Percentiles rank a stretch among this genome's conserved stretches.
These are phyloP conservation scores for Volvox reticuliferus DNA, from an alignment of 139 green algal genomes.

Conservation along the genomic window DNA sequence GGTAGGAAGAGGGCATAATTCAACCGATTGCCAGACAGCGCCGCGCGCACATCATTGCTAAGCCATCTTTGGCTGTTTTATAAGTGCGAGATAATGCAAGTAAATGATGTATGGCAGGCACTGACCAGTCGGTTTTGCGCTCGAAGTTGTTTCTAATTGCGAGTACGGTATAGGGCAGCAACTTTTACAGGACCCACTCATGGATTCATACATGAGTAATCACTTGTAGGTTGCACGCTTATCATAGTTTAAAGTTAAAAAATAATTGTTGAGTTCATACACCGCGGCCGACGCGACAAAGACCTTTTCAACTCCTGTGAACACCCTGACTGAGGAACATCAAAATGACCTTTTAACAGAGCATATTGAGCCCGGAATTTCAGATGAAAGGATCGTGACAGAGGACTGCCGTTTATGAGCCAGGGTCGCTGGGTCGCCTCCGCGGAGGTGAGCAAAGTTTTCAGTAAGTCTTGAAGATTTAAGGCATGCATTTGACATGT, in stretches of 20 bases:
- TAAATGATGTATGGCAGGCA: no score
- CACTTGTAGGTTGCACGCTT: background rate
- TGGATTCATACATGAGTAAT: background rate
- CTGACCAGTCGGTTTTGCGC: no score
- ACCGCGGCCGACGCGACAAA: constrained; percentile 7
- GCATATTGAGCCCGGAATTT: background rate
- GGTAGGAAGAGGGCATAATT: no score
- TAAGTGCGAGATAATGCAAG: no score
- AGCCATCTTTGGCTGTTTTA: no score
- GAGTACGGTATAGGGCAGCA: background rate
- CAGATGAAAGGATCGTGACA: constrained; percentile 25
- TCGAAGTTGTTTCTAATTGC: background rate
- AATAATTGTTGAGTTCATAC: background rate
- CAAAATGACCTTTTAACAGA: background rate
- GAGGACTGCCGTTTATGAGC: constrained; percentile 26
- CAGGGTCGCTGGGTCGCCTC: background rate
- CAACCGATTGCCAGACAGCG: no score
- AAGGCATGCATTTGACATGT: no score
- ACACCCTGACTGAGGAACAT: background rate
- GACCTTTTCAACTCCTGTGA: background rate
- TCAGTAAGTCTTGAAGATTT: background rate
- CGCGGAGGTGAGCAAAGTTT: constrained; percentile 1
- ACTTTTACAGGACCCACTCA: background rate
- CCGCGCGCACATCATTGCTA: no score
- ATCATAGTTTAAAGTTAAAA: no score